phyloP scores from a whole-genome alignment of 305 asterid species.

The Fraxinus ornus region DNA sequence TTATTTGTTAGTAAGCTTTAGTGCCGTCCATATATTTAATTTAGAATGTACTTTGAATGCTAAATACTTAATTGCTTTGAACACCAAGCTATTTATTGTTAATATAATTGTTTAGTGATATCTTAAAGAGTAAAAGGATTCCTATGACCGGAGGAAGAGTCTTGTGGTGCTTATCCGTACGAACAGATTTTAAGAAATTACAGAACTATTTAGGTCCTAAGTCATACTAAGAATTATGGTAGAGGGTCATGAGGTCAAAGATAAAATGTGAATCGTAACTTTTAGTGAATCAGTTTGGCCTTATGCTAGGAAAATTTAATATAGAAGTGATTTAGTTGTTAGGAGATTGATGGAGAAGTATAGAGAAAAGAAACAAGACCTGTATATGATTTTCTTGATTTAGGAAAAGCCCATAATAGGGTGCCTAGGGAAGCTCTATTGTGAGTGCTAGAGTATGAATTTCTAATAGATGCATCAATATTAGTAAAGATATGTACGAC shows the following conservation, averaged over 20 bases:
- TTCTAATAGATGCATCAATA: background rate
- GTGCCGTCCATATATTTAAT: background rate
- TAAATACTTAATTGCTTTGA: background rate
- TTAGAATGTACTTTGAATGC: background rate
- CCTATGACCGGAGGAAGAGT: background rate
- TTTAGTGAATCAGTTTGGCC: background rate
- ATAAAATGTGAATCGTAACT: background rate
- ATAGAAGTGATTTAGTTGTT: background rate
- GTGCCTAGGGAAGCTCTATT: background rate
- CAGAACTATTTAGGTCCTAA: background rate
- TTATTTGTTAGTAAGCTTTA: background rate
- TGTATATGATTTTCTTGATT: background rate
- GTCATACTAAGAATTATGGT: background rate
- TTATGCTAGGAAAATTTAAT: background rate
- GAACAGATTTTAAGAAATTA: background rate
- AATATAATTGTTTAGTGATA: background rate
- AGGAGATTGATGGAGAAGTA: background rate
- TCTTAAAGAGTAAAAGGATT: background rate
- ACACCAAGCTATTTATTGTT: background rate
- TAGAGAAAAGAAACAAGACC: background rate
- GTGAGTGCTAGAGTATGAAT: background rate
- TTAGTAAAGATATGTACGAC: background rate
- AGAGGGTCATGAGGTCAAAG: background rate
- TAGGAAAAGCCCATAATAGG: background rate
- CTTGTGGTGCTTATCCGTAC: background rate